phyloP scores from a whole-genome alignment of 208 protist species.

The Wallacemonas sp. region DNA sequence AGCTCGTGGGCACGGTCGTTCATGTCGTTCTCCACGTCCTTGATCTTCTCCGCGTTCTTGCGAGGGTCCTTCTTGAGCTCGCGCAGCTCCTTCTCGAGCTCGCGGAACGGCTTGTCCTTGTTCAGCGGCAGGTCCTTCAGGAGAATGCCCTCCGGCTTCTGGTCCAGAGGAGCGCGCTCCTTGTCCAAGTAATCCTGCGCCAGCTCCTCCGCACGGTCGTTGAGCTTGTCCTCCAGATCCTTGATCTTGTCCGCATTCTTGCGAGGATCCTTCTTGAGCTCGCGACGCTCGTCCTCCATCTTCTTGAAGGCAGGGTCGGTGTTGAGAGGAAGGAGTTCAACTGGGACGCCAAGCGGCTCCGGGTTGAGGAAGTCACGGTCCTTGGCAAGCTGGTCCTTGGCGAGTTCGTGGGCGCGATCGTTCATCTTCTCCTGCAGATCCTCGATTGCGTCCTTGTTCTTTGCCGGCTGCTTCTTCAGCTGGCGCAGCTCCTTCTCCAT shows the following conservation, averaged over 20 bases:
- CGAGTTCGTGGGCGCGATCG: slow-evolving; percentile 63
- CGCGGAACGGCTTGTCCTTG: slow-evolving; percentile 52
- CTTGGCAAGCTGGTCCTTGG: slow-evolving; percentile 54
- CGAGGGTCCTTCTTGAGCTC: slow-evolving; percentile 45
- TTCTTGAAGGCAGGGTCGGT: slow-evolving; percentile 54
- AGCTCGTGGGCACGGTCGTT: slow-evolving; percentile 50
- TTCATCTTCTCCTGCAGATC: slow-evolving; percentile 66
- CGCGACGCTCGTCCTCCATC: slow-evolving; percentile 55
- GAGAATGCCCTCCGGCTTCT: slow-evolving; percentile 53
- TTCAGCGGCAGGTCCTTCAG: slow-evolving; percentile 51
- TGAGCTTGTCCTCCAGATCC: slow-evolving; percentile 57
- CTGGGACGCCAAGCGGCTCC: slow-evolving; percentile 55
- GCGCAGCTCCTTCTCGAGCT: slow-evolving; percentile 49
- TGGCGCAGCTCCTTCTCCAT: slow-evolving; percentile 64
- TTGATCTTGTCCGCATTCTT: slow-evolving; percentile 41
- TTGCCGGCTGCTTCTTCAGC: slow-evolving; percentile 63
- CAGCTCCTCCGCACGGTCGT: slow-evolving; percentile 52
- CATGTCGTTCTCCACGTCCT: slow-evolving; percentile 55
- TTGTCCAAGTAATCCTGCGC: slow-evolving; percentile 47
- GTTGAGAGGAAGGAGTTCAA: slow-evolving; percentile 57
- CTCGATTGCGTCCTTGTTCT: slow-evolving; percentile 59
- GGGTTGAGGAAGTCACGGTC: slow-evolving; percentile 52
- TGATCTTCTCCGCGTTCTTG: slow-evolving; percentile 35
- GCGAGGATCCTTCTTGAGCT: slow-evolving; percentile 46
- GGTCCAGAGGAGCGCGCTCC: slow-evolving; percentile 57